Evolutionary conservation across 768 basidiomycete species (phyloP), one percentile per base, ranked within the genome.

Genomic region (Ramaria sp.): DNA sequence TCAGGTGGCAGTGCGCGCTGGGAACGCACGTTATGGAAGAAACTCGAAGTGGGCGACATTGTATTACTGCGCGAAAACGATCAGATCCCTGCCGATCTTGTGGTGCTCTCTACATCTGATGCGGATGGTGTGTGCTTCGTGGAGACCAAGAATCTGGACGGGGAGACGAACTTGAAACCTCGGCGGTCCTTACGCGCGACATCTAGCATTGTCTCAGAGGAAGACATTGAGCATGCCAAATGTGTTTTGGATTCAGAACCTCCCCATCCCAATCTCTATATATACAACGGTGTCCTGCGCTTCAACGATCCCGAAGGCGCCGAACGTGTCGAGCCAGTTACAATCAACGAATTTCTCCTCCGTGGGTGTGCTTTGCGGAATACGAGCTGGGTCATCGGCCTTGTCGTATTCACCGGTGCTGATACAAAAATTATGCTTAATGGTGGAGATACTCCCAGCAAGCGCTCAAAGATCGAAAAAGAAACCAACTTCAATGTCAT

Each of bases 401-500:
- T 97, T n/a, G 93, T 96, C 12, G 84, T 84, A 24, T 97, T 91
- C 68, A 97, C 94, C 0, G 94, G 94, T 37, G 78, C 81, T 1
- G 94, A 97, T 69, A 88, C 89, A 38, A 91, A 89, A 76, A 92
- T 92, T 61, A 88, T 90, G 79, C 70, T 91, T 56, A 94, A 94
- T 60, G 88, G 89, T 32, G 93, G 94, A 18, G 85, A 83, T 13
- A 97, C 92, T 1, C 93, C 94, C 0, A 91, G 88, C n/a, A 98
- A 98, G 64, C 85, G 90, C 56, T 89, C 85, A 63, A 98, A 94
- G 75, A 97, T 98, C 64, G 93, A 97, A 72, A 88, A 82, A 71
- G 95, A 98, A 74, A 98, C 95, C 8, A 98, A 95, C 68, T 95
- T 93, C 75, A 98, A 97, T 64, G 95, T 97, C 59, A 71, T 94